Percentiles rank a stretch among this genome's conserved stretches.
These are phyloP conservation scores for Diphasiastrum complanatum DNA, from an alignment of 83 land plant species.

Conservation along the genomic window DNA sequence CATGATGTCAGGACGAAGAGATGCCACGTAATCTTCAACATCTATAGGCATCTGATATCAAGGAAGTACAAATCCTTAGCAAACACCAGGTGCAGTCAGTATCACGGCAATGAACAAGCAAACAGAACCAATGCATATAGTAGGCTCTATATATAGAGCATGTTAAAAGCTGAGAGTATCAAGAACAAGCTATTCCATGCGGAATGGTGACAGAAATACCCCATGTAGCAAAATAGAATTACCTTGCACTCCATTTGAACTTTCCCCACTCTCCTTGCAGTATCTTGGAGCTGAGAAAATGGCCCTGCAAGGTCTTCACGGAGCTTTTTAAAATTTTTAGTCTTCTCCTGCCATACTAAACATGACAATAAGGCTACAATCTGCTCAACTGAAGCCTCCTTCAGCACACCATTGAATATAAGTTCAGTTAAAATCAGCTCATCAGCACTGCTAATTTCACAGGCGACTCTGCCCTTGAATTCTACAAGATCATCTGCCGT, in stretches of 20 bases:
- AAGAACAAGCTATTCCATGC: no score
- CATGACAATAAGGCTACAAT: conserved; percentile 88
- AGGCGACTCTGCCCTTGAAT: conserved; percentile 92
- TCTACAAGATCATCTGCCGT: conserved; percentile 92
- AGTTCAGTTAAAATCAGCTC: conserved; percentile 87
- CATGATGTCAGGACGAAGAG: conserved; percentile 84
- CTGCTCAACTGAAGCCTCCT: conserved; percentile 72
- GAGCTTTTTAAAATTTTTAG: conserved; percentile 55
- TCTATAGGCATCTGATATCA: conserved; percentile 91
- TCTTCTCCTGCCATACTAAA: conserved; percentile 98
- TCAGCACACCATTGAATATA: conserved; percentile 74
- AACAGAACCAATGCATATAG: no score
- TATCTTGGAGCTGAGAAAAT: conserved; percentile 77
- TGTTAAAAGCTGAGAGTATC: no score
- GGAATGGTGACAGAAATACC: no score
- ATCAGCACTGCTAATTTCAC: conserved; percentile 94
- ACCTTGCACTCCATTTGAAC: conserved; percentile 98
- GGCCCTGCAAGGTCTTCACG: conserved; percentile 75
- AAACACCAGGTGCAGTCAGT: no score
- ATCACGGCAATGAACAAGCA: no score
- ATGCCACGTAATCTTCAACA: conserved; percentile 75
- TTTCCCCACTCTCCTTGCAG: conserved; percentile 78
- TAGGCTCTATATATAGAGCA: no score
- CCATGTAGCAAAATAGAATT: no score
- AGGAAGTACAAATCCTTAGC: no score